Evolutionary conservation across 108 stramenopile genomes (phyloP).

Genomic region (Bacterosira constricta): DNA sequence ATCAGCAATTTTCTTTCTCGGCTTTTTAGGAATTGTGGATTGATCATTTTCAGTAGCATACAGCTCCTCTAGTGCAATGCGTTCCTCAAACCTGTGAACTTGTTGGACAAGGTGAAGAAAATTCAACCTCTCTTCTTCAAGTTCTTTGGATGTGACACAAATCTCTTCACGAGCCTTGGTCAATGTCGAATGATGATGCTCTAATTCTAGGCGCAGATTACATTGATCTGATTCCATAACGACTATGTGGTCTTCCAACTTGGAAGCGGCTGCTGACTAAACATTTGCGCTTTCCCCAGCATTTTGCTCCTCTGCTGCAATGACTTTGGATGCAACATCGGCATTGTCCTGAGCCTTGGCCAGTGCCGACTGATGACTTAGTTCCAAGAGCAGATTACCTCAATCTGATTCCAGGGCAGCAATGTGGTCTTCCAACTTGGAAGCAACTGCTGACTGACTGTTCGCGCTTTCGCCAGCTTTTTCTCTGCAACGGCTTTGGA

Average conservation of each 20-base stretch:
- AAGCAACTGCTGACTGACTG: no score
- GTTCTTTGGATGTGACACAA: no score
- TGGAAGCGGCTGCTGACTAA: no score
- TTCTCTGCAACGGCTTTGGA: no score
- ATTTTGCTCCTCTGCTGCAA: no score
- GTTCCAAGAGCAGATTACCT: no score
- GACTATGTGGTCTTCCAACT: not conserved
- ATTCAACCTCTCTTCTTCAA: no score
- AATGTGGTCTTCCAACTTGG: not conserved
- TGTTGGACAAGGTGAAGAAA: no score
- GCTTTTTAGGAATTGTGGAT: not conserved
- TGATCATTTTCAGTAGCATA: not conserved
- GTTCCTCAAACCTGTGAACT: not conserved
- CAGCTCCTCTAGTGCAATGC: not conserved
- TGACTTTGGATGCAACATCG: no score
- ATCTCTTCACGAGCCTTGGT: not conserved
- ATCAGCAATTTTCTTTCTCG: not conserved
- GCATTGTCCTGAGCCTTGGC: no score
- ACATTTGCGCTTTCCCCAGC: no score
- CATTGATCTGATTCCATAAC: not conserved
- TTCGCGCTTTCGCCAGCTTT: not conserved
- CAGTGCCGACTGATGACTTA: no score
- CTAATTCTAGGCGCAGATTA: not conserved
- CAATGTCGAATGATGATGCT: not conserved
- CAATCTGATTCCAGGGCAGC: not conserved